Base-by-base conservation (phyloP, 2,329 filamentous ascomycete genomes). In the Rhytidhysteron rufulum region DNA sequence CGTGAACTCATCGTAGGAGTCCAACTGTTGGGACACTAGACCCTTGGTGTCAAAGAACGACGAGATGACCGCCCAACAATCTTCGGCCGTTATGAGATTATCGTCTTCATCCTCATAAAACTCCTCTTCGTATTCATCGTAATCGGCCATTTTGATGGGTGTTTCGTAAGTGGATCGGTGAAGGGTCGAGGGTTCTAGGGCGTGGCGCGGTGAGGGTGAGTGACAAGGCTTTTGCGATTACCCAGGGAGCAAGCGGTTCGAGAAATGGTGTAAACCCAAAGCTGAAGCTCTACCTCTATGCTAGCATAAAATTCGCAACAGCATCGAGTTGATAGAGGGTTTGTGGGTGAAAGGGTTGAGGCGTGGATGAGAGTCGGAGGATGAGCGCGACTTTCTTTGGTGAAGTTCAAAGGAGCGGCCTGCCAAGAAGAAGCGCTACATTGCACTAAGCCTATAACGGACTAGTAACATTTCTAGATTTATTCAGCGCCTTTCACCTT, bases 1-100 rank as follows among this genome's bases (percentile, higher is more conserved):
- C 42, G 93, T 90, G 60, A 98, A 98, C 63, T 97, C 90, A 69
- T 98, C 89, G 70, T 95, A 98, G 0, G 94, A 98, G 65, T 97
- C 91, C 48, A 97, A 83, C 73, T 98, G 93, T 69, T 98, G 91
- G 13, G 93, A 95, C 17, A 95, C 93, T 22, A 98, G 78, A 58
- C 93, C 91, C 70, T 97, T 98, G 48, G 83, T 80, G 55, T 96
- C 88, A 71, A 98, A 98, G 74, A 96, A 97, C 8, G 93, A 86
- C 41, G 87, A 89, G 64, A 98, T 97, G 60, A 97, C 91, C 50
- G 86, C 86, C 93, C 94, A 98, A 74, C 89, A 96, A 70, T 98
- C 94, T 73, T 97, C 93, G 45, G 90, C 88, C 19, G 90, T 95
- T 71, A 97, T 95, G 54, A 74, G 74, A 44, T 77, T 71, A 47